Evolutionary conservation across 192 early-diverging fungal species (phyloP).

Genomic region (Radiomyces spectabilis): DNA sequence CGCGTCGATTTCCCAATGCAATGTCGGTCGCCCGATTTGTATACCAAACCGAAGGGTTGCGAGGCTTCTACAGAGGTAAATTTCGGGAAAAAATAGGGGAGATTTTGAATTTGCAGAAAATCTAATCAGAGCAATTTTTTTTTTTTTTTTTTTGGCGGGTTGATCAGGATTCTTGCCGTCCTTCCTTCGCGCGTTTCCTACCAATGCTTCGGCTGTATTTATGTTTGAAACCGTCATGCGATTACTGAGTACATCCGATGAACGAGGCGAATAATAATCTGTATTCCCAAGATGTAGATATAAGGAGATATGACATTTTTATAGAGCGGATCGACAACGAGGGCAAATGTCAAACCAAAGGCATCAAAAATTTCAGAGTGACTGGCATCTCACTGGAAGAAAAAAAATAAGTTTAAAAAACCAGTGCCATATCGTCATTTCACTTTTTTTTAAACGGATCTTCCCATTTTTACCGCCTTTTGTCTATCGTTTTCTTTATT

Average conservation of each 20-base stretch:
- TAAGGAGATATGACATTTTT: too few relatives aligned
- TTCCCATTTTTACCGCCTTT: not conserved
- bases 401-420: too few relatives aligned
- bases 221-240: slow-evolving; percentile 73
- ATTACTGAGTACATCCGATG: slow-evolving; percentile 10
- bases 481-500: not conserved
- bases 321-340: too few relatives aligned
- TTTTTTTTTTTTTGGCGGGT: slow-evolving; percentile 2
- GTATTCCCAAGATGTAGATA: too few relatives aligned
- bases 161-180: slow-evolving; percentile 76
- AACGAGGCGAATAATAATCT: too few relatives aligned
- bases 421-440: too few relatives aligned
- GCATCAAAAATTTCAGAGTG: too few relatives aligned
- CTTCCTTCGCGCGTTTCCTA: slow-evolving; percentile 89
- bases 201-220: slow-evolving; percentile 90
- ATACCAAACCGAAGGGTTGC: slow-evolving; percentile 62
- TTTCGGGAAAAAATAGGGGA: not conserved
- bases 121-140: not conserved
- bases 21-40: slow-evolving; percentile 46
- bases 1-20: slow-evolving; percentile 52
- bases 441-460: too few relatives aligned
- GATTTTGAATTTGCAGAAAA: not conserved
- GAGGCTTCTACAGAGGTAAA: slow-evolving; percentile 79
- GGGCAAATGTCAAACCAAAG: too few relatives aligned
- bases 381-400: too few relatives aligned